phyloP scores from a whole-genome alignment of 2,329 filamentous ascomycete genomes.

The Truncatella angustata region DNA sequence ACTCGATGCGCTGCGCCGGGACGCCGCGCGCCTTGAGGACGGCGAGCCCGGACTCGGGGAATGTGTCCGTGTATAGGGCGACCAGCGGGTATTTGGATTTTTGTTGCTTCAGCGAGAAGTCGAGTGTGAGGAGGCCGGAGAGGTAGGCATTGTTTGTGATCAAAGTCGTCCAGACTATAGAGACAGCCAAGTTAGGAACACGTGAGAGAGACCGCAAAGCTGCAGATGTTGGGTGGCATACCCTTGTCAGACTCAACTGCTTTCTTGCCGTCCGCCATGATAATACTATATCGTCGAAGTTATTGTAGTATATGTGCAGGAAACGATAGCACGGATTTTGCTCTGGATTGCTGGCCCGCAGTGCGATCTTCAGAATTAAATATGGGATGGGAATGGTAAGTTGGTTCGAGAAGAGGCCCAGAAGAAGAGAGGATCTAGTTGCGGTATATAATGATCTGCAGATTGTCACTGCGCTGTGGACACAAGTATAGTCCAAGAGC shows the following conservation, averaged over 20 bases:
- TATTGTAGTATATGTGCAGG: not conserved
- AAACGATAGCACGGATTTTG: not conserved
- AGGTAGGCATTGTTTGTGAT: conserved; percentile 85
- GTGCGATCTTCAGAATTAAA: not conserved
- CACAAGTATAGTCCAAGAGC: not conserved
- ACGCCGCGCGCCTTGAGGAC: conserved; percentile 71
- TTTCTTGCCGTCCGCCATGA: conserved; percentile 30
- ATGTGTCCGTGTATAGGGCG: conserved; percentile 77
- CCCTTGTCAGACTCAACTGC: conserved; percentile 30
- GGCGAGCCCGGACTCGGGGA: conserved; percentile 65
- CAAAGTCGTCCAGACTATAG: conserved; percentile 78
- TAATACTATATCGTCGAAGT: not conserved
- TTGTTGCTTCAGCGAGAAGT: conserved; percentile 68
- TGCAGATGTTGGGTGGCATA: conserved; percentile 12
- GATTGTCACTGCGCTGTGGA: not conserved
- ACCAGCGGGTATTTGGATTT: conserved; percentile 73
- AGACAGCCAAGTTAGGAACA: conserved; percentile 4
- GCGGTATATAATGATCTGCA: not conserved
- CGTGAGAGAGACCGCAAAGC: too few relatives aligned
- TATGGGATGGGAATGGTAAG: too few relatives aligned
- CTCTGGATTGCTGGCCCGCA: not conserved
- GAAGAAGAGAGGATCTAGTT: not conserved
- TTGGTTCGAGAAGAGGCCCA: not conserved
- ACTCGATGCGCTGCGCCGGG: conserved; percentile 66
- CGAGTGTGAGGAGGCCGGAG: conserved; percentile 76